phyloP scores from a whole-genome alignment of 202 grass and related monocot genomes.

The Zizania palustris region DNA sequence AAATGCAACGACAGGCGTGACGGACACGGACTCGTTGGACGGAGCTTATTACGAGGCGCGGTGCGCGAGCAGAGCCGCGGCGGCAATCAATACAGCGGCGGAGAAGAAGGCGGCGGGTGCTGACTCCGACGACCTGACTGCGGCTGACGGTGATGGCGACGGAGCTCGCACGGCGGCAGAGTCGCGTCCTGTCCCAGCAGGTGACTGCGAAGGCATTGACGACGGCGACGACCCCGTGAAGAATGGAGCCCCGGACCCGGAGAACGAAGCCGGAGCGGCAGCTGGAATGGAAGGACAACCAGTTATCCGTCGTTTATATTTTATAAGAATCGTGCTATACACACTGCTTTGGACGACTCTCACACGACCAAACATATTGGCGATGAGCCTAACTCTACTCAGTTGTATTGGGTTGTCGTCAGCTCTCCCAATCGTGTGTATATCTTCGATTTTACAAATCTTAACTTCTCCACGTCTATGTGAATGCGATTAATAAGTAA shows the following conservation, averaged over 20 bases:
- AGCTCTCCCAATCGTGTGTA: too few species aligned
- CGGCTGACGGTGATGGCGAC: conserved; percentile 45
- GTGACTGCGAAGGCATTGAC: not conserved
- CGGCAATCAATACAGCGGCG: not conserved
- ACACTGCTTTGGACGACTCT: too few species aligned
- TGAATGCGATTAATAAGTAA: too few species aligned
- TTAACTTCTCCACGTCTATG: too few species aligned
- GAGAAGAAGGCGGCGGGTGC: not conserved
- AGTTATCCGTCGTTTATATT: not conserved
- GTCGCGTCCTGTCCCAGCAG: too few species aligned
- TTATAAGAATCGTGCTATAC: too few species aligned
- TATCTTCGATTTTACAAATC: too few species aligned
- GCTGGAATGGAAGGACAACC: conserved; percentile 35
- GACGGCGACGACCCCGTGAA: conserved; percentile 26
- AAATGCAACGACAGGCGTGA: not conserved
- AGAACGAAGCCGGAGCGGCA: conserved; percentile 7
- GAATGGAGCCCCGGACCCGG: conserved; percentile 33
- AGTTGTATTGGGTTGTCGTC: too few species aligned
- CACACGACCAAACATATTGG: too few species aligned
- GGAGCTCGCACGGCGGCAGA: conserved; percentile 33
- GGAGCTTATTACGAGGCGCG: not conserved
- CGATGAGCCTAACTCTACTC: too few species aligned
- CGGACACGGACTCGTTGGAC: not conserved
- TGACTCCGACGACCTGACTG: conserved; percentile 12
- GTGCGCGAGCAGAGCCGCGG: conserved; percentile 25